Conservation (phyloP, 805 yeast genomes). For the Starmerella kuoi region DNA sequence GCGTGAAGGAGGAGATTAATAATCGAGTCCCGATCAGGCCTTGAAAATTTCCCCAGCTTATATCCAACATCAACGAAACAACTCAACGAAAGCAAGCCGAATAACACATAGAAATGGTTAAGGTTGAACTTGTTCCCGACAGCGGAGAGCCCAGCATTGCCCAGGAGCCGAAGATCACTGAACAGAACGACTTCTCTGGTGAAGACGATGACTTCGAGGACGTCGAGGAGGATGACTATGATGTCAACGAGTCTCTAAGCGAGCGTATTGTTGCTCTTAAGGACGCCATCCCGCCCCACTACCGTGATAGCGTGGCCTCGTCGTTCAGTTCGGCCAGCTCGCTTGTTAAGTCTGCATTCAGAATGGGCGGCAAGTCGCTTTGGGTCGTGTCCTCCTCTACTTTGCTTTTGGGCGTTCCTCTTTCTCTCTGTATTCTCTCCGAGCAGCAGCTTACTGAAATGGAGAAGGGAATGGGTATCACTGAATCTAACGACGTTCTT, state of each 20-base stretch:
- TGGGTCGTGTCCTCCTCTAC: slow-evolving; percentile 82
- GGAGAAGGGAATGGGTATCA: slow-evolving; percentile 67
- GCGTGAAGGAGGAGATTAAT: too few species aligned
- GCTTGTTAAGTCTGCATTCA: slow-evolving; percentile 36
- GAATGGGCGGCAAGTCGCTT: slow-evolving; percentile 59
- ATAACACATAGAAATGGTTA: slow-evolving; percentile 43
- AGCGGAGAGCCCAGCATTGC: slow-evolving; percentile 30
- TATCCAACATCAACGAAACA: not conserved
- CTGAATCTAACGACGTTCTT: slow-evolving; percentile 19
- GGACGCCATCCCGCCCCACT: slow-evolving; percentile 82
- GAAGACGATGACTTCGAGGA: slow-evolving; percentile 36
- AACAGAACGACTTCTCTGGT: slow-evolving; percentile 27
- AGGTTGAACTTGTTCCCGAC: slow-evolving; percentile 61
- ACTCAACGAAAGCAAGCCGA: not conserved
- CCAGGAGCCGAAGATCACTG: slow-evolving; percentile 33
- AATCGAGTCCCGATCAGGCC: too few species aligned
- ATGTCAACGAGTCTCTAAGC: slow-evolving; percentile 64
- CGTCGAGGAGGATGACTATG: slow-evolving; percentile 51
- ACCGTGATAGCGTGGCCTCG: slow-evolving; percentile 42
- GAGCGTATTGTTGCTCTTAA: slow-evolving; percentile 87
- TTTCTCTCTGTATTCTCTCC: slow-evolving; percentile 73
- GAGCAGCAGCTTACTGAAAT: slow-evolving; percentile 89
- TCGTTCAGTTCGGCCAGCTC: slow-evolving; percentile 28
- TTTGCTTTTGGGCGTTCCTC: slow-evolving; percentile 82
- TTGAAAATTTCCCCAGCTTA: not conserved